Conservation (phyloP, 257 asterid genomes). For the Solanum pimpinellifolium region DNA sequence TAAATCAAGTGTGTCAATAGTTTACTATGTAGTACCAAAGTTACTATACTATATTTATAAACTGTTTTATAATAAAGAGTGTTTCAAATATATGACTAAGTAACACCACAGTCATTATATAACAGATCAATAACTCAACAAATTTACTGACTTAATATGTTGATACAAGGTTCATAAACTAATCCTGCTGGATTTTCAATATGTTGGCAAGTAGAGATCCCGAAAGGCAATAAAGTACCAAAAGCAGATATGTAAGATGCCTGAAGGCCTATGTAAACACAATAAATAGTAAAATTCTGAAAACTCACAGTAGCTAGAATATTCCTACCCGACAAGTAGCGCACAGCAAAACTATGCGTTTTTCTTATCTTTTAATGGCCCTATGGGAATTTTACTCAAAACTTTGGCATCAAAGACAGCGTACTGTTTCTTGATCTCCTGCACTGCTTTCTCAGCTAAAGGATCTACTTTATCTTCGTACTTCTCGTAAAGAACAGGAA, state of each 20-base stretch:
- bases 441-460: slow-evolving; percentile 48
- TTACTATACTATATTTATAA: too few relatives aligned
- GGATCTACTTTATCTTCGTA: slow-evolving; percentile 70
- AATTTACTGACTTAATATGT: too few relatives aligned
- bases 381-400: slow-evolving; percentile 59
- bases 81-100: too few relatives aligned
- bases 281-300: not conserved
- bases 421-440: slow-evolving; percentile 57
- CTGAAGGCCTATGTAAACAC: not conserved
- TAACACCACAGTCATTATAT: too few relatives aligned
- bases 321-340: not conserved
- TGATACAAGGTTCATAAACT: not conserved
- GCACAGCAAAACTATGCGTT: slow-evolving; percentile 12
- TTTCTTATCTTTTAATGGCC: slow-evolving; percentile 50
- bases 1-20: too few relatives aligned
- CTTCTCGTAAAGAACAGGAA: slow-evolving; percentile 74
- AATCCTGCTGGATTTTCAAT: not conserved
- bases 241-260: not conserved
- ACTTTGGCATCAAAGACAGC: slow-evolving; percentile 53
- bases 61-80: too few relatives aligned
- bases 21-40: too few relatives aligned
- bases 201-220: not conserved
- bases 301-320: not conserved
- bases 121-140: too few relatives aligned
- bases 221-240: not conserved